phyloP scores from a whole-genome alignment of 139 green algal species.

The Desmodesmus armatus region DNA sequence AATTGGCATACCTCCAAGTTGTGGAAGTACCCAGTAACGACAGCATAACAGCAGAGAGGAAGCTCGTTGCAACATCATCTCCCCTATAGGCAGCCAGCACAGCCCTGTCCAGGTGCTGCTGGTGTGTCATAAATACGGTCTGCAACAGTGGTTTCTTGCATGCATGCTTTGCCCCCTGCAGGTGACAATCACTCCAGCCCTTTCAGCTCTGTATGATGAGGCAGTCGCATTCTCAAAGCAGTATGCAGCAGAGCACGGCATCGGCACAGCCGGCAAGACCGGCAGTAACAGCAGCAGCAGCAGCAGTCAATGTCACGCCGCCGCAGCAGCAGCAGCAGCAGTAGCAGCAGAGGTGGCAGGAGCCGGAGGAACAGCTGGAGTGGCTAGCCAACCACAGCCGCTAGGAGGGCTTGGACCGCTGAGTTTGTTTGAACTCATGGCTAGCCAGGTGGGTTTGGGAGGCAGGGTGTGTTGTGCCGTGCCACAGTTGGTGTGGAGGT shows the following conservation, averaged over 20 bases:
- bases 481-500: too few relatives aligned
- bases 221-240: not conserved
- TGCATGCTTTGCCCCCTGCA: not conserved
- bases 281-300: not conserved
- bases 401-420: not conserved
- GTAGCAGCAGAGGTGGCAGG: not conserved
- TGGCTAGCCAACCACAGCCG: not conserved
- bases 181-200: not conserved
- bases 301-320: too few relatives aligned
- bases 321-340: not conserved
- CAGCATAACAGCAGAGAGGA: too few relatives aligned
- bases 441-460: not conserved
- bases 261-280: too few relatives aligned
- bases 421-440: conserved; percentile 5
- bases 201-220: conserved; percentile 31
- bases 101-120: not conserved
- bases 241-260: not conserved
- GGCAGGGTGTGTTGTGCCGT: too few relatives aligned
- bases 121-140: too few relatives aligned
- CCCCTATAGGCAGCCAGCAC: too few relatives aligned
- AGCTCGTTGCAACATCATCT: too few relatives aligned
- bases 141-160: too few relatives aligned
- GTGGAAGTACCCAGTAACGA: too few relatives aligned
- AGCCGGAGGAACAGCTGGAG: not conserved
- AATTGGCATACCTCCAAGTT: too few relatives aligned